Evolutionary conservation across 768 basidiomycete genomes (phyloP).

Genomic region (Myochromella boudieri): DNA sequence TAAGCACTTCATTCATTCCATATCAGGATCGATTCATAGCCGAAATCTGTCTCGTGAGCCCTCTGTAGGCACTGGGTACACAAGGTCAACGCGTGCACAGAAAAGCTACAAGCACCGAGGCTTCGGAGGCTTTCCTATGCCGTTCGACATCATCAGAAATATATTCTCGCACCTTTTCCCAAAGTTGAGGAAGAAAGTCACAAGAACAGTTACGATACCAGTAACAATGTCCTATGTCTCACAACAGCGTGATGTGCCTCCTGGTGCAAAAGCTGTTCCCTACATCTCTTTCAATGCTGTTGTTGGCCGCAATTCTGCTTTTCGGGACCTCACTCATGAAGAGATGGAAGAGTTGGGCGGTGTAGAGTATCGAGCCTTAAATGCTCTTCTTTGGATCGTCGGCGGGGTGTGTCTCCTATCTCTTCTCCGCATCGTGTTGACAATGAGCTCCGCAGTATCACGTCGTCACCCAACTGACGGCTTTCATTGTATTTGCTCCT

Average conservation of each 20-base stretch:
- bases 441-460: conserved; percentile 61
- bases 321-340: conserved; percentile 68
- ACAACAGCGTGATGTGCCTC: conserved; percentile 31
- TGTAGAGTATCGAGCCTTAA: conserved; percentile 87
- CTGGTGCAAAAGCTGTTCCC: conserved; percentile 56
- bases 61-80: conserved; percentile 21
- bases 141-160: conserved; percentile 49
- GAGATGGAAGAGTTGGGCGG: conserved; percentile 92
- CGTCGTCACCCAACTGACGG: conserved; percentile 63
- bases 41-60: conserved; percentile 19
- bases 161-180: conserved; percentile 66
- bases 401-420: conserved; percentile 51
- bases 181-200: conserved; percentile 51
- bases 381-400: conserved; percentile 80
- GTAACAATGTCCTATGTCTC: conserved; percentile 61
- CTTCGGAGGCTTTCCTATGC: conserved; percentile 79
- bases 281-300: conserved; percentile 86
- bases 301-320: conserved; percentile 82
- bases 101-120: conserved; percentile 40
- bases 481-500: conserved; percentile 75
- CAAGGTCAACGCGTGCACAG: conserved; percentile 16
- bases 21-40: conserved; percentile 16
- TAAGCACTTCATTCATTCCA: background rate
- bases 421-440: background rate
- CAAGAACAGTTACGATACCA: conserved; percentile 75